These are phyloP conservation scores for Thymus mandschuricus DNA, from an alignment of 257 asterid genomes.

Conservation along the genomic window DNA sequence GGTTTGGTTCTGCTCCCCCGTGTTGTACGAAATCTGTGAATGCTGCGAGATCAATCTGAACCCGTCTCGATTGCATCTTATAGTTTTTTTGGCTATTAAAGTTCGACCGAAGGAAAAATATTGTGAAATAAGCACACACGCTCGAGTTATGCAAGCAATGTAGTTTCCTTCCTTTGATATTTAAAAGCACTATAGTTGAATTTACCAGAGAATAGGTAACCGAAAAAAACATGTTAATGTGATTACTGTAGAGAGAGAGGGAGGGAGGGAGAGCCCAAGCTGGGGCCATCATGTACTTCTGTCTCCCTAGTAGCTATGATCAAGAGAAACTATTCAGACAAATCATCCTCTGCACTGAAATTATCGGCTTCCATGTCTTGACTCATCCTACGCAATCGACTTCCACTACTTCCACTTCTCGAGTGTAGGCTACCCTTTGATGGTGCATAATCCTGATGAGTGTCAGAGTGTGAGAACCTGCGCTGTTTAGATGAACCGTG, in stretches of 20 bases:
- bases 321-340: conserved; percentile 61
- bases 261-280: conserved; percentile 1
- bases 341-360: conserved; percentile 71
- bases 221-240: neutral
- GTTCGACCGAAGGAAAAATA: neutral
- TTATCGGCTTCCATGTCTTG: conserved; percentile 62
- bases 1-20: neutral
- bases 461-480: conserved; percentile 12
- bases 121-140: conserved; percentile 4
- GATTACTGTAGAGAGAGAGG: neutral
- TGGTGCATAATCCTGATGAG: conserved; percentile 56
- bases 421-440: conserved; percentile 46
- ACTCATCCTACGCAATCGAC: conserved; percentile 40
- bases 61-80: neutral
- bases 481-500: neutral
- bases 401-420: conserved; percentile 49
- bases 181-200: conserved; percentile 3
- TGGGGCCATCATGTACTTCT: conserved; percentile 13
- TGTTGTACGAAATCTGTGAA: neutral
- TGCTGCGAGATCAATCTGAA: neutral
- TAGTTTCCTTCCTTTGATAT: conserved; percentile 12
- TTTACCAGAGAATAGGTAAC: neutral
- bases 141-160: conserved; percentile 13
- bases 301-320: conserved; percentile 8
- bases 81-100: neutral